Evolutionary conservation across 441 rosid genomes (phyloP).

Genomic region (Mallotus repandus): DNA sequence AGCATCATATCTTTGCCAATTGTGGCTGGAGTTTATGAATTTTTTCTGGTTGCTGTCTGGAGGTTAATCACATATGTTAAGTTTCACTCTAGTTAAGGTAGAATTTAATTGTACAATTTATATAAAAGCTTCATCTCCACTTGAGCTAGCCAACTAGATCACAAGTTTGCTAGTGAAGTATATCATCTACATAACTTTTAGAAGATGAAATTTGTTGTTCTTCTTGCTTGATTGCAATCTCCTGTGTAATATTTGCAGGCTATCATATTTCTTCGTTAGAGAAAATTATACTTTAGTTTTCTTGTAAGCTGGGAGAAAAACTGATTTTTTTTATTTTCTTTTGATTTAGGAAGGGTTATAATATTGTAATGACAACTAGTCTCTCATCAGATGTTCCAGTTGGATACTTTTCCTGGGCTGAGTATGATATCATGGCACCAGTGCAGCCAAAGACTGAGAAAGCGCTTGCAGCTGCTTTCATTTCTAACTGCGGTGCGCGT

Average conservation of each 20-base stretch:
- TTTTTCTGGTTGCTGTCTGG: background rate
- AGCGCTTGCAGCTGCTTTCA: conserved; percentile 88
- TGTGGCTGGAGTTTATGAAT: background rate
- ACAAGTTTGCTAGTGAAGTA: background rate
- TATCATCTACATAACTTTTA: background rate
- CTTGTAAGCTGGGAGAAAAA: background rate
- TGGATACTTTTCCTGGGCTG: conserved; percentile 96
- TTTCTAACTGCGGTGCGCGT: conserved; percentile 79
- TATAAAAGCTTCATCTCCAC: background rate
- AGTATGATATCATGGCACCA: conserved; percentile 90
- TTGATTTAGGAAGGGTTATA: conserved; percentile 60
- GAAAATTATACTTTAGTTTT: background rate
- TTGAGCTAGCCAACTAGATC: background rate
- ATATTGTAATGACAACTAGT: conserved; percentile 88
- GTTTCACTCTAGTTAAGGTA: background rate
- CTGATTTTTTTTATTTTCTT: conserved; percentile 16
- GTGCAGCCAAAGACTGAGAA: conserved; percentile 76
- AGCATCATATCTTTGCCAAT: background rate
- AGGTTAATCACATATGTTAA: background rate
- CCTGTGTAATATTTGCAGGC: background rate
- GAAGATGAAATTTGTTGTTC: background rate
- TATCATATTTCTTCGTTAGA: background rate
- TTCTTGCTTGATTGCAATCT: background rate
- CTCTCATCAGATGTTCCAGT: conserved; percentile 94
- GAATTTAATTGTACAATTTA: background rate